These are phyloP conservation scores for Oryza australiensis DNA, from an alignment of 176 grass and related monocot genomes.

Conservation along the genomic window DNA sequence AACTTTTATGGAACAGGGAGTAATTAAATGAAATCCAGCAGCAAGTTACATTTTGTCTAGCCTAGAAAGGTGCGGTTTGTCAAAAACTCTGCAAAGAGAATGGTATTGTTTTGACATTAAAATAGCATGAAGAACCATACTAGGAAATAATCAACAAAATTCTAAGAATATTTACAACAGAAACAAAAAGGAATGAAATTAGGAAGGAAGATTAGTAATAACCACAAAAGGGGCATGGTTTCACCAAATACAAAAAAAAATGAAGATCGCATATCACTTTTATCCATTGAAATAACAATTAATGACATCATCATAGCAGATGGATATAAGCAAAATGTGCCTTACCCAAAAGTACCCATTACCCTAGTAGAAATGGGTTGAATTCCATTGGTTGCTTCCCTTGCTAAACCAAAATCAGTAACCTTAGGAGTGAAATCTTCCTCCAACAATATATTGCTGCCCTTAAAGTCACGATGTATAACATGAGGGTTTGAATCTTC, in stretches of 20 bases:
- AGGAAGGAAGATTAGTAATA: background rate
- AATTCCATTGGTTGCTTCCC: conserved; percentile 81
- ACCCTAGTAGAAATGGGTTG: conserved; percentile 85
- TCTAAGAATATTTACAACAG: background rate
- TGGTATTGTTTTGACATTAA: conserved; percentile 13
- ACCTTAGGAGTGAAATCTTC: conserved; percentile 97
- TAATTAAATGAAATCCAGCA: conserved; percentile 30
- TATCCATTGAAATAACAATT: background rate
- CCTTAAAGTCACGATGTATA: conserved; percentile 98
- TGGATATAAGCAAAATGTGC: conserved; percentile 15
- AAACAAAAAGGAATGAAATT: background rate
- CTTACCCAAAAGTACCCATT: conserved; percentile 99
- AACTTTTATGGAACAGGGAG: background rate
- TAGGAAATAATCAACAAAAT: background rate
- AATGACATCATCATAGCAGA: conserved; percentile 4
- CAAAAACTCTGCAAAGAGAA: background rate
- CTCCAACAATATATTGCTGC: conserved; percentile 88
- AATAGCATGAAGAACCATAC: background rate
- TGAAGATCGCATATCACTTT: background rate
- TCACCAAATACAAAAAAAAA: conserved; percentile 2
- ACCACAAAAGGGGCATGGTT: conserved; percentile 8
- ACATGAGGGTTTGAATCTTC: conserved; percentile 95
- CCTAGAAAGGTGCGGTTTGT: conserved; percentile 3
- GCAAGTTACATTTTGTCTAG: conserved; percentile 12
- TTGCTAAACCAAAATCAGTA: conserved; percentile 96